Evolutionary conservation across 345 rosid species (phyloP), one percentile per base, ranked within the genome.

Genomic region (Jatropha curcas): DNA sequence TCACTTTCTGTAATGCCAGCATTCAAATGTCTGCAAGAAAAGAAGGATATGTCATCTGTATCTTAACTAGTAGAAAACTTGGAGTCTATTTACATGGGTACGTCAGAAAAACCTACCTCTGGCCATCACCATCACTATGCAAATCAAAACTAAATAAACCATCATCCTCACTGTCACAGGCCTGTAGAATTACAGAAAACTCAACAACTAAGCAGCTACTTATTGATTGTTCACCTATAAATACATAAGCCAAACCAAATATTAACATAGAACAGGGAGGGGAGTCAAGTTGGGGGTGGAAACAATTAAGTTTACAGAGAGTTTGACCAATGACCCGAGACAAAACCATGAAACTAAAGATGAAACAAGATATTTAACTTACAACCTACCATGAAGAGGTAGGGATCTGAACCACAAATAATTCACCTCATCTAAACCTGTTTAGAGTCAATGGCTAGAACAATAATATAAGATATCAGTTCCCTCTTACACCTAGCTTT

Each of bases 81-180:
- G 17, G 66, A 50, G 50, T 71, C 35, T 64, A 27, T 62, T 75
- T 27, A 27, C 45, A 20, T 14, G 30, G 20, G 65, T 25, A 57
- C 62, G 67, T 56, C 20, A 78, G 27, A 64, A 64, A 58, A 25
- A 53, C 43, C 39, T 76, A 88, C 98, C 96, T 91, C 75, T 79
- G 83, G 34, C 98, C 99, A 8, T 84, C 90, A 61, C 97, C 98
- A 69, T 95, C 91, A 31, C 94, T 88, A 67, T 92, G 96, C 81
- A 92, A 60, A 74, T 95, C 98, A 68, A 88, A 95, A 77, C 98
- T 85, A 35, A 89, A 79, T 34, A 95, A 84, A 14, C 97, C 97
- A 74, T 92, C 96, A 33, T 89, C 97, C 71, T 90, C 94, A 51
- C 78, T 51, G 41, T 89, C 92, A 74, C 98, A 95, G 55, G 96